These are phyloP conservation scores for Fusarium heterosporum DNA, from an alignment of 2,329 filamentous ascomycete species.

Conservation along the genomic window DNA sequence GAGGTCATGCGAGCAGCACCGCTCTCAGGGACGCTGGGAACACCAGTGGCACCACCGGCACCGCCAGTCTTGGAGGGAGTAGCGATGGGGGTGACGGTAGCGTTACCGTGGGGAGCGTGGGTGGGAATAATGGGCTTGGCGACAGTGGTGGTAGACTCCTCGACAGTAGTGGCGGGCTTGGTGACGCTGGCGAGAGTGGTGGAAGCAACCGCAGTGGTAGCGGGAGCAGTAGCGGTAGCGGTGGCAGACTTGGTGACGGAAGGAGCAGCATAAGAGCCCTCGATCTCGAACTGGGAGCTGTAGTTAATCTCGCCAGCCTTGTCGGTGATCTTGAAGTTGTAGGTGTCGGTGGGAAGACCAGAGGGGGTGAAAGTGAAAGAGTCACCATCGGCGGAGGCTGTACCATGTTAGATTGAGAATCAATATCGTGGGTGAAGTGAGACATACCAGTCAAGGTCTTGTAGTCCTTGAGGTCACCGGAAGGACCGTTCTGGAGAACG, in stretches of 20 bases:
- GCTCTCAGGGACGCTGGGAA: constrained; percentile 3
- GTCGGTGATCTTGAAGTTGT: constrained; percentile 54
- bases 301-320: constrained; percentile 48
- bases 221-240: constrained; percentile 18
- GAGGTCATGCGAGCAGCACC: constrained; percentile 46
- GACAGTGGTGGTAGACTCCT: constrained; percentile 27
- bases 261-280: constrained; percentile 40
- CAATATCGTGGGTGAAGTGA: not conserved
- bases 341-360: constrained; percentile 48
- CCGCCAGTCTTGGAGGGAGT: constrained; percentile 20
- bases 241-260: constrained; percentile 26
- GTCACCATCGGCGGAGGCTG: constrained; percentile 34
- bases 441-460: constrained; percentile 50
- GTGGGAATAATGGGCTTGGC: constrained; percentile 32
- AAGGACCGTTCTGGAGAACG: constrained; percentile 49
- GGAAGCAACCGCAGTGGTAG: constrained; percentile 27
- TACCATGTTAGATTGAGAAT: not conserved
- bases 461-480: constrained; percentile 48
- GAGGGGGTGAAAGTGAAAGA: constrained; percentile 49
- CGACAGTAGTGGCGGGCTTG: constrained; percentile 21
- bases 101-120: constrained; percentile 28
- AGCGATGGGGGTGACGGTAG: constrained; percentile 30
- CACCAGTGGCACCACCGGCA: not conserved
- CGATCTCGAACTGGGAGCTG: constrained; percentile 49
- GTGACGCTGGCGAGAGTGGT: constrained; percentile 38